Conservation (phyloP, 805 yeast species). For the Kazachstania taianensis region DNA sequence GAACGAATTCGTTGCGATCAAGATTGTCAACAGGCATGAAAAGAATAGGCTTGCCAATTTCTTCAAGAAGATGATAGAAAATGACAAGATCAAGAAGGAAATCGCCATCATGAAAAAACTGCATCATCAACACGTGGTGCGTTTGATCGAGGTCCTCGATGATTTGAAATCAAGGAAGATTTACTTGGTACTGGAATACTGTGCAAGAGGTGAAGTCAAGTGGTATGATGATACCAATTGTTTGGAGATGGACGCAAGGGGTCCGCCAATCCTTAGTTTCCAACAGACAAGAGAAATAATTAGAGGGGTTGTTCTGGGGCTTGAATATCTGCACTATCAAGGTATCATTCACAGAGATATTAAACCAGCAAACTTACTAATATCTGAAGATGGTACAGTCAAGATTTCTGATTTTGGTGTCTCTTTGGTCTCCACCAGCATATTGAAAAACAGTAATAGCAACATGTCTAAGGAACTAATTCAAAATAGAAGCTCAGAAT, state of each 20-base stretch:
- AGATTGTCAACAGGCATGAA: constrained; percentile 72
- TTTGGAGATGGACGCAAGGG: constrained; percentile 31
- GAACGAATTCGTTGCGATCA: constrained; percentile 72
- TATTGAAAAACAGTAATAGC: constrained; percentile 7
- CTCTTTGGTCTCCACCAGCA: constrained; percentile 40
- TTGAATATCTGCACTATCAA: constrained; percentile 84
- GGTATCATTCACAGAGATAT: constrained; percentile 93
- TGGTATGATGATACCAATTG: constrained; percentile 48
- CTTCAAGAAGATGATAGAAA: constrained; percentile 37
- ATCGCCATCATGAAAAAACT: constrained; percentile 93
- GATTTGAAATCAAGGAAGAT: constrained; percentile 77
- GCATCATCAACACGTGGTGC: constrained; percentile 84
- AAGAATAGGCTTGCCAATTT: constrained; percentile 14
- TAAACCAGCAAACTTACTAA: constrained; percentile 84
- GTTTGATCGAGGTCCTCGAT: constrained; percentile 77
- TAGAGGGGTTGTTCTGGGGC: constrained; percentile 76
- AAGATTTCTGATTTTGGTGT: constrained; percentile 96
- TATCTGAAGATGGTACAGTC: constrained; percentile 60
- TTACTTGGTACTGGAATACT: constrained; percentile 80
- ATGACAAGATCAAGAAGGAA: constrained; percentile 74
- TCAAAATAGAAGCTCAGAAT: constrained; percentile 5
- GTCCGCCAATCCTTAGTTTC: constrained; percentile 61
- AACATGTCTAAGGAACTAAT: constrained; percentile 1
- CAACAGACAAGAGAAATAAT: constrained; percentile 60
- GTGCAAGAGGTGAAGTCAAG: constrained; percentile 82